Evolutionary conservation across 2,329 filamentous ascomycete species (phyloP).

Genomic region (Trichoderma sp.): DNA sequence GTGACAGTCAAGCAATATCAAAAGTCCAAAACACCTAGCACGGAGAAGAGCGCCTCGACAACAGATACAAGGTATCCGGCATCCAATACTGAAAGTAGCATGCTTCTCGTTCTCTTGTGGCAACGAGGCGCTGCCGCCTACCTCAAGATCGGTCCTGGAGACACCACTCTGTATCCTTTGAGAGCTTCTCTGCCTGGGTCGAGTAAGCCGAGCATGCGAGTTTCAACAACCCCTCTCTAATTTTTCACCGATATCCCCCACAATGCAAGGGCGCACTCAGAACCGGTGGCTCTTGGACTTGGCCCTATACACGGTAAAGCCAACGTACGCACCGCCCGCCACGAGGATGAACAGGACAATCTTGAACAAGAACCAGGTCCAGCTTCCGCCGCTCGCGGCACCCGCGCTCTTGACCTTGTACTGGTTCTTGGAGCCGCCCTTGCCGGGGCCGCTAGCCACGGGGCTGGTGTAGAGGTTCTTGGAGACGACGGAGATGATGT

Average conservation of each 20-base stretch:
- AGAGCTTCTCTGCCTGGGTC: not conserved
- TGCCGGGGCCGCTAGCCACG: constrained; percentile 49
- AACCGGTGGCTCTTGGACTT: constrained; percentile 63
- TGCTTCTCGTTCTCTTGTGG: not conserved
- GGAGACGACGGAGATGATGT: constrained; percentile 84
- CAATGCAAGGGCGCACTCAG: constrained; percentile 37
- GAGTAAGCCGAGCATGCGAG: not conserved
- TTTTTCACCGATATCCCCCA: not conserved
- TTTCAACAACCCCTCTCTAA: not conserved
- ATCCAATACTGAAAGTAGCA: not conserved
- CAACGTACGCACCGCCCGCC: constrained; percentile 76
- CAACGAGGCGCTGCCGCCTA: constrained; percentile 4
- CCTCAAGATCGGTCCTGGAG: not conserved
- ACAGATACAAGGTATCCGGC: not conserved
- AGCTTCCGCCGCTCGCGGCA: constrained; percentile 51
- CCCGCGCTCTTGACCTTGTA: constrained; percentile 37
- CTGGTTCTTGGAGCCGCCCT: constrained; percentile 42
- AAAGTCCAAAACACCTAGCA: constrained; percentile 12
- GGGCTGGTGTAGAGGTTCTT: constrained; percentile 80
- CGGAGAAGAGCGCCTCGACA: not conserved
- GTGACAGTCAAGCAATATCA: constrained; percentile 13
- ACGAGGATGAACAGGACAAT: constrained; percentile 72
- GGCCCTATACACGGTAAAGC: constrained; percentile 79
- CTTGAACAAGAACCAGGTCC: constrained; percentile 74
- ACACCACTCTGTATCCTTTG: not conserved